Conservation (phyloP, 2,329 filamentous ascomycete genomes). For the Aspergillus phoenicis region DNA sequence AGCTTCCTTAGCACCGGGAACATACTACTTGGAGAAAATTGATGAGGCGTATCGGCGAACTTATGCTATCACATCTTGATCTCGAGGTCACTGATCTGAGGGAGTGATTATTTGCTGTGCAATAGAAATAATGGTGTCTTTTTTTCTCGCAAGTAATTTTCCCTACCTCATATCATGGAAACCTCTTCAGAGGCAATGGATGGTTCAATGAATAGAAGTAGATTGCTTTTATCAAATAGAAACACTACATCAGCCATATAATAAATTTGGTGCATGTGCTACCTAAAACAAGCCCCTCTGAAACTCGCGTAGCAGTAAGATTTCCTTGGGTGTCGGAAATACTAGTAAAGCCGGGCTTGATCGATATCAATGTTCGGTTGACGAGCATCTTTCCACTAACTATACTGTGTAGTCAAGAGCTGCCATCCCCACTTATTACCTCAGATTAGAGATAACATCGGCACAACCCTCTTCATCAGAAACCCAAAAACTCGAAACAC, state of each 20-base stretch:
- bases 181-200: no score
- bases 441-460: not conserved
- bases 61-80: slow-evolving; percentile 66
- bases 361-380: not conserved
- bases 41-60: slow-evolving; percentile 84
- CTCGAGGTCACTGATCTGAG: no score
- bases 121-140: no score
- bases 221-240: no score
- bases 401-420: not conserved
- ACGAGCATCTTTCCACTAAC: slow-evolving; percentile 6
- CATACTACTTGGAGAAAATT: slow-evolving; percentile 78
- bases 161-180: no score
- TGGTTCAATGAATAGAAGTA: no score
- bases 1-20: slow-evolving; percentile 66
- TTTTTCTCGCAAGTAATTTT: no score
- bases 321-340: not conserved
- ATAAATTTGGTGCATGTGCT: no score
- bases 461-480: not conserved
- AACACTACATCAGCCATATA: no score
- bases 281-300: no score
- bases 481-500: not conserved
- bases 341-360: not conserved
- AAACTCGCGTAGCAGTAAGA: no score
- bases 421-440: not conserved
- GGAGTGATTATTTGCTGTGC: no score